phyloP scores from a whole-genome alignment of 768 basidiomycete species.

The Boletus sp. region DNA sequence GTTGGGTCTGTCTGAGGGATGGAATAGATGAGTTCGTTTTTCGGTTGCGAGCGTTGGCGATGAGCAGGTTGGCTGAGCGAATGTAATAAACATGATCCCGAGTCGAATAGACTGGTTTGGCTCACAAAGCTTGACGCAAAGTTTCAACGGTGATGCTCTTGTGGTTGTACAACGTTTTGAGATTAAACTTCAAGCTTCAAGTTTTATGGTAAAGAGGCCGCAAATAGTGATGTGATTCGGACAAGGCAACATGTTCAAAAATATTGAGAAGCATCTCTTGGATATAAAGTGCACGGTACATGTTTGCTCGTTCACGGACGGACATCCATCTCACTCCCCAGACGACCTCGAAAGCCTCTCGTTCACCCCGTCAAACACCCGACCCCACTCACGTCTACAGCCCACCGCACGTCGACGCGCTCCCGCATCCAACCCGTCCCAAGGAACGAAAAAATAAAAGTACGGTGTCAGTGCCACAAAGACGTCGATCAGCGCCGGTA shows the following conservation, averaged over 20 bases:
- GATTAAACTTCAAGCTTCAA: no score
- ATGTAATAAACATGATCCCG: slow-evolving; percentile 34
- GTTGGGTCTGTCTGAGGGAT: slow-evolving; percentile 31
- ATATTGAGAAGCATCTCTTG: no score
- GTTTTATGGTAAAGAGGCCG: no score
- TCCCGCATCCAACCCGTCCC: background rate
- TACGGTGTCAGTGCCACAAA: background rate
- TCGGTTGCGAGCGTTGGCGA: slow-evolving; percentile 81
- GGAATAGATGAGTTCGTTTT: slow-evolving; percentile 70
- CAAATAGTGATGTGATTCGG: no score
- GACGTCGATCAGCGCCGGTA: background rate
- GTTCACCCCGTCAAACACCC: no score
- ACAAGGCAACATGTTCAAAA: no score
- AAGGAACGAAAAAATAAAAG: background rate
- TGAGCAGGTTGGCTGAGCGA: slow-evolving; percentile 48
- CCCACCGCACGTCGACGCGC: background rate
- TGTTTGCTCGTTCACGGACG: no score
- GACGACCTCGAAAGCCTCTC: background rate
- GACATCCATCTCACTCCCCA: no score
- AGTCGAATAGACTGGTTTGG: slow-evolving; percentile 26
- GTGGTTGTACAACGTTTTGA: no score
- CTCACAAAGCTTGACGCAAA: no score
- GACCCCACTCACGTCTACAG: background rate
- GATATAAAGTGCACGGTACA: no score
- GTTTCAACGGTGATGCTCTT: no score